Percentiles rank a stretch among this genome's conserved stretches.
These are phyloP conservation scores for Colletotrichum horii DNA, from an alignment of 2,329 filamentous ascomycete species.

Conservation along the genomic window DNA sequence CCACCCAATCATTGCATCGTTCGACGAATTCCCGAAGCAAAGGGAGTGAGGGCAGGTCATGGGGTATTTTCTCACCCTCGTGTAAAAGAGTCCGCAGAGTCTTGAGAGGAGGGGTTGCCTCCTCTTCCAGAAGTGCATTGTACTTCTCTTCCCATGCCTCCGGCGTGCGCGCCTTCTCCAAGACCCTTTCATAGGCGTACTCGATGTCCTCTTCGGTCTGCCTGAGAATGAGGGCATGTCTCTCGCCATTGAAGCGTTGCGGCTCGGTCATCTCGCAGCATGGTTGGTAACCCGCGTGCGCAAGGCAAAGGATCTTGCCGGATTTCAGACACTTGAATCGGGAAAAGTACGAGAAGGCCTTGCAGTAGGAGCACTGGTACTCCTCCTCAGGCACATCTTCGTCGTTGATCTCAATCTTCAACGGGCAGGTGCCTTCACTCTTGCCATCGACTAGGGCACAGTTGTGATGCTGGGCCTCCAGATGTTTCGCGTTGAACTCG, in stretches of 20 bases:
- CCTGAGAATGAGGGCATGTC: slow-evolving; percentile 80
- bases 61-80: slow-evolving; percentile 96
- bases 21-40: slow-evolving; percentile 90
- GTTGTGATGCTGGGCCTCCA: slow-evolving; percentile 55
- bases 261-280: slow-evolving; percentile 76
- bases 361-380: slow-evolving; percentile 90
- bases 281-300: slow-evolving; percentile 79
- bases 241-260: slow-evolving; percentile 70
- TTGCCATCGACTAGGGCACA: slow-evolving; percentile 59
- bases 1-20: slow-evolving; percentile 96
- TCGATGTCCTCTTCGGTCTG: slow-evolving; percentile 75
- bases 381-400: slow-evolving; percentile 87
- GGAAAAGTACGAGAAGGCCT: slow-evolving; percentile 88
- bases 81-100: slow-evolving; percentile 80
- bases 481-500: slow-evolving; percentile 71
- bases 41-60: slow-evolving; percentile 81
- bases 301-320: slow-evolving; percentile 81
- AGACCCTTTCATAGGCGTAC: slow-evolving; percentile 73
- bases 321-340: slow-evolving; percentile 85
- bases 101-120: slow-evolving; percentile 85
- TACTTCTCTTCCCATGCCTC: slow-evolving; percentile 92
- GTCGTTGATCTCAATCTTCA: slow-evolving; percentile 71
- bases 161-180: slow-evolving; percentile 85
- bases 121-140: slow-evolving; percentile 82
- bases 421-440: slow-evolving; percentile 57